Evolutionary conservation across 192 early-diverging fungal genomes (phyloP), one percentile per base, ranked within the genome.

Genomic region (Coemansia nantahalensis): DNA sequence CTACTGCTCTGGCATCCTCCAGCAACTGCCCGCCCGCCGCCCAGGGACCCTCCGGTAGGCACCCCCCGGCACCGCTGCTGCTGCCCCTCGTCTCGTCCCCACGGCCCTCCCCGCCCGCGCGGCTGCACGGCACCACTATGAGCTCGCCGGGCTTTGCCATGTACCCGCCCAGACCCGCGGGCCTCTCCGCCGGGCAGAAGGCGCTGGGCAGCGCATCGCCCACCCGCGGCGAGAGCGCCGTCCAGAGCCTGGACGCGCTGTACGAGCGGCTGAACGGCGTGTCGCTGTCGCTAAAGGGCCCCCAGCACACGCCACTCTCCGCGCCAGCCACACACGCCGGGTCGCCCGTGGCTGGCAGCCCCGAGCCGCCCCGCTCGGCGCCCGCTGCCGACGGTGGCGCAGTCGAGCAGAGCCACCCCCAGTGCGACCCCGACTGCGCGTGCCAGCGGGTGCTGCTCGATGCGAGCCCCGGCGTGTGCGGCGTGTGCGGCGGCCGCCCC

Each of bases 391-490:
- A 39, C 32, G 21, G 51, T 31, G 44, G 24, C 30, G 55, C 23
- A 6, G 45, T 39, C 38, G 40, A 38, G 16, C 34, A 54, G 24
- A 21, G 54, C 24, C 33, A 44, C 26, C 40, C 36, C 21, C 50
- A 54, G 19, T 65, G 69, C 32, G 62, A 65, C 30, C 45, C 59
- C 16, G 64, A 54, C 11, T 74, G 70, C 19, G 59, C 63, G 19
- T 74, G 70, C 39, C 63, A 60, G 10, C 54, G 32, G 7, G 70
- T 74, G 15, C 51, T 74, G 22, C 46, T 66, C 23, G 54, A 34
- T 22, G 70, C 70, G 38, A 74, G 70, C 21, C 70, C 70, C 19
- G 63, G 70, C 2, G 45, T 59, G 30, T 74, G 70, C 15, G 70
- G 26, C 7, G 26, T 28, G 26, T 28, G 26, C 26, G 26, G 26